A percentile compares a stretch with the other conserved stretches of the same genome.
Conservation (phyloP, 805 yeast species). For the Ogataea thermomethanolica region DNA sequence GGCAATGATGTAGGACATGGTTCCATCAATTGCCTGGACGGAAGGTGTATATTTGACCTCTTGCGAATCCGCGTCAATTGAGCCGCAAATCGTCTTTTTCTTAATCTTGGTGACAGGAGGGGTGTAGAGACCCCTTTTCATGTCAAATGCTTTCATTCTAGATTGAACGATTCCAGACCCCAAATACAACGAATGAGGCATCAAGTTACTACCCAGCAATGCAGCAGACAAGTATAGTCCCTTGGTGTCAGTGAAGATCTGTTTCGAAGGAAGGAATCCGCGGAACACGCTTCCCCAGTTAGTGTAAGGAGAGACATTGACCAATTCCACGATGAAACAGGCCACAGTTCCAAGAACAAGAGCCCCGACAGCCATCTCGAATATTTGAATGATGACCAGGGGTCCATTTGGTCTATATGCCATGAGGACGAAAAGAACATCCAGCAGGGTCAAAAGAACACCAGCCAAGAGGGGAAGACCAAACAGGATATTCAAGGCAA, state of each 20-base stretch:
- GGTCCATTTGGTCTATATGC: constrained; percentile 87
- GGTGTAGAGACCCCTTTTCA: constrained; percentile 56
- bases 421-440: constrained; percentile 78
- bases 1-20: constrained; percentile 75
- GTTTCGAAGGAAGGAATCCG: constrained; percentile 62
- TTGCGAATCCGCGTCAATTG: constrained; percentile 23
- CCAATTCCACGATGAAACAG: constrained; percentile 78
- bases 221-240: constrained; percentile 83
- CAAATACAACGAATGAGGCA: constrained; percentile 88
- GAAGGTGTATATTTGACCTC: constrained; percentile 58
- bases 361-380: constrained; percentile 76
- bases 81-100: constrained; percentile 29
- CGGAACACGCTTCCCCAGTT: constrained; percentile 55
- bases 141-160: constrained; percentile 74
- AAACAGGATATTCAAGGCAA: constrained; percentile 80
- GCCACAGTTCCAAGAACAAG: constrained; percentile 79
- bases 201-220: constrained; percentile 87
- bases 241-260: constrained; percentile 46
- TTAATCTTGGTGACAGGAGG: constrained; percentile 30
- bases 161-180: constrained; percentile 91
- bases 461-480: constrained; percentile 79
- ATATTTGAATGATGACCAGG: constrained; percentile 67
- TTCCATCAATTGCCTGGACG: constrained; percentile 71
- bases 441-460: constrained; percentile 78
- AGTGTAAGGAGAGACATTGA: constrained; percentile 58